Evolutionary conservation across 2,329 filamentous ascomycete species (phyloP).

Genomic region (Phyllosticta citribraziliensis): DNA sequence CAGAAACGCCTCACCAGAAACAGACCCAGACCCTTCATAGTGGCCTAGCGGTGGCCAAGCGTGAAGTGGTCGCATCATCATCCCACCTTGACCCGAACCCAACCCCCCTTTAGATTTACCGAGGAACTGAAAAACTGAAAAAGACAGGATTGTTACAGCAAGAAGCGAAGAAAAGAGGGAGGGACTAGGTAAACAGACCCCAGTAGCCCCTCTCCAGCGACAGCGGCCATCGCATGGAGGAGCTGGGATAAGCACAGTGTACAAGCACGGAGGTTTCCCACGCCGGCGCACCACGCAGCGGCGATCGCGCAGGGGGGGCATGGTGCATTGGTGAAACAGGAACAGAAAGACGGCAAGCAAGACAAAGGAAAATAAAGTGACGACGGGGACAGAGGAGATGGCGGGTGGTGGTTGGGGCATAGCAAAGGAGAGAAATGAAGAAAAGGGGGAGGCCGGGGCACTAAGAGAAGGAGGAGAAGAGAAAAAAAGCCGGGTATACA

Average conservation of each 20-base stretch:
- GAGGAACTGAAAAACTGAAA: not conserved
- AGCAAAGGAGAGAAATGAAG: not conserved
- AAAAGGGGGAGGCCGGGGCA: not conserved
- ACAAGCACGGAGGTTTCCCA: not conserved
- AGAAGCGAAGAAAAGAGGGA: no score
- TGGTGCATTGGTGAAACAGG: not conserved
- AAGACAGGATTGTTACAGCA: not conserved
- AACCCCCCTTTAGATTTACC: not conserved
- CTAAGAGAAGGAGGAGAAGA: not conserved
- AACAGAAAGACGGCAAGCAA: not conserved
- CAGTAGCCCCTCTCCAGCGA: not conserved
- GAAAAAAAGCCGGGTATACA: conserved; percentile 10
- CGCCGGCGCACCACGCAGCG: not conserved
- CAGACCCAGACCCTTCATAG: no score
- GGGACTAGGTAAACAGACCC: not conserved
- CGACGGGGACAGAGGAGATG: not conserved
- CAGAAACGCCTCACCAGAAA: not conserved
- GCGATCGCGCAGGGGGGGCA: not conserved
- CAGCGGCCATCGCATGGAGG: not conserved
- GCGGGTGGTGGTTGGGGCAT: not conserved
- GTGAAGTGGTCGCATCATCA: no score
- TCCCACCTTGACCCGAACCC: no score
- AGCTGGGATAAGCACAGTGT: not conserved
- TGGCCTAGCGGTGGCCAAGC: no score
- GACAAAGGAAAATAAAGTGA: not conserved